These are phyloP conservation scores for Phytopythium cucurbitacearum DNA, from an alignment of 352 stramenopile genomes.

Conservation along the genomic window DNA sequence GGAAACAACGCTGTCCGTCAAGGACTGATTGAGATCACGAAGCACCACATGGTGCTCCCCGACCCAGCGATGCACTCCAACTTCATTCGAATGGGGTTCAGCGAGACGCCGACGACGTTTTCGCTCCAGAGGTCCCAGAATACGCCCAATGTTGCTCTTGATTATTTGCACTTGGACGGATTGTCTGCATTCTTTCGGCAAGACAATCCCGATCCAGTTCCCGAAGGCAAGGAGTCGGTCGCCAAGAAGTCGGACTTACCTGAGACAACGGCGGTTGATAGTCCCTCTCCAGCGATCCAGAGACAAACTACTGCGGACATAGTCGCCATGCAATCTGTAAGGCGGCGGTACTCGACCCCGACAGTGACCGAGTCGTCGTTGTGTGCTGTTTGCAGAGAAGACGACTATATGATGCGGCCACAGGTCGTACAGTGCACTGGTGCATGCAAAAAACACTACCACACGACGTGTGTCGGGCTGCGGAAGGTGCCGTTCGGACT, in stretches of 20 bases:
- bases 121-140: slow-evolving; percentile 78
- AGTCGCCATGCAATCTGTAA: slow-evolving; percentile 63
- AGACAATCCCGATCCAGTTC: slow-evolving; percentile 14
- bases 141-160: slow-evolving; percentile 63
- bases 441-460: slow-evolving; percentile 47
- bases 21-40: slow-evolving; percentile 75
- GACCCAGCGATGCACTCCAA: slow-evolving; percentile 80
- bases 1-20: slow-evolving; percentile 64
- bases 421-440: slow-evolving; percentile 64
- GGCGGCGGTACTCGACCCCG: slow-evolving; percentile 40
- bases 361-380: slow-evolving; percentile 23
- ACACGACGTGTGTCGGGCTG: slow-evolving; percentile 72
- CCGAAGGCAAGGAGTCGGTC: slow-evolving; percentile 16
- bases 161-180: slow-evolving; percentile 65
- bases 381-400: slow-evolving; percentile 63
- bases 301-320: slow-evolving; percentile 71
- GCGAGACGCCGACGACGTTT: slow-evolving; percentile 69
- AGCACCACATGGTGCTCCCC: slow-evolving; percentile 70
- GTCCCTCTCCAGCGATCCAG: slow-evolving; percentile 16
- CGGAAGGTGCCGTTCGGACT: slow-evolving; percentile 80
- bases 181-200: slow-evolving; percentile 46
- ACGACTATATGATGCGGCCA: slow-evolving; percentile 81
- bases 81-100: slow-evolving; percentile 78
- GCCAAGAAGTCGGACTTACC: slow-evolving; percentile 6
- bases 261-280: slow-evolving; percentile 1